These are phyloP conservation scores for Ophiocordyceps australis DNA, from an alignment of 2,329 filamentous ascomycete genomes.

Conservation along the genomic window DNA sequence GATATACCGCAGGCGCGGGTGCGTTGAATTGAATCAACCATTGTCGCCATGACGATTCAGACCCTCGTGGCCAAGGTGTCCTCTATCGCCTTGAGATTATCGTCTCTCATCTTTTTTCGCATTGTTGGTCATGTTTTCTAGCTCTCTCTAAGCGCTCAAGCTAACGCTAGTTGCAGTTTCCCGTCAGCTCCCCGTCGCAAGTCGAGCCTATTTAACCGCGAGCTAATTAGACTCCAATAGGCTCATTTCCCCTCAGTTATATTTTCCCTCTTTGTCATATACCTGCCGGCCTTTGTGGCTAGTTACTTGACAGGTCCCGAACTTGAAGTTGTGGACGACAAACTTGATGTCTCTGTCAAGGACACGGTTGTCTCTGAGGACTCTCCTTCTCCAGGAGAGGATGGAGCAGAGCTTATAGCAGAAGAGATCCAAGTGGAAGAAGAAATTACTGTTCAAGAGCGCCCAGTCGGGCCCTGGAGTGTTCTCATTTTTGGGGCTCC, in stretches of 20 bases:
- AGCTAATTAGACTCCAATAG: slow-evolving; percentile 7
- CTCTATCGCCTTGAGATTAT: slow-evolving; percentile 18
- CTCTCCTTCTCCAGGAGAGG: slow-evolving; percentile 10
- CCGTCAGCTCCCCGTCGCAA: slow-evolving; percentile 10
- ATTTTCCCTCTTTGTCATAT: slow-evolving; percentile 46
- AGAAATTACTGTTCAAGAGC: slow-evolving; percentile 38
- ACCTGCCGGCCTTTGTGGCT: slow-evolving; percentile 43
- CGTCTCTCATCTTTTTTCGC: slow-evolving; percentile 16
- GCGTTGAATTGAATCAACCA: too few relatives aligned
- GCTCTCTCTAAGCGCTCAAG: too few relatives aligned
- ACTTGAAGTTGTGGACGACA: slow-evolving; percentile 40
- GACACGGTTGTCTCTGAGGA: slow-evolving; percentile 19
- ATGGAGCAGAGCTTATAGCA: slow-evolving; percentile 16
- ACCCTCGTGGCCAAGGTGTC: slow-evolving; percentile 13
- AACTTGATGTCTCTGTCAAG: slow-evolving; percentile 36
- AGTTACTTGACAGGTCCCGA: slow-evolving; percentile 37
- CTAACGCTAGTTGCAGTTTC: slow-evolving; percentile 12
- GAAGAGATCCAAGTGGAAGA: slow-evolving; percentile 45
- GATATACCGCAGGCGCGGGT: too few relatives aligned
- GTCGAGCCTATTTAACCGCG: too few relatives aligned
- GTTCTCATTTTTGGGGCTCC: slow-evolving; percentile 64
- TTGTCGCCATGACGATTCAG: slow-evolving; percentile 8
- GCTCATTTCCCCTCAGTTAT: slow-evolving; percentile 30
- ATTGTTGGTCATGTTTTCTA: slow-evolving; percentile 10
- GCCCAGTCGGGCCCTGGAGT: slow-evolving; percentile 34